phyloP scores from a whole-genome alignment of 371 early-diverging fungal species.

The Mycotypha africana region DNA sequence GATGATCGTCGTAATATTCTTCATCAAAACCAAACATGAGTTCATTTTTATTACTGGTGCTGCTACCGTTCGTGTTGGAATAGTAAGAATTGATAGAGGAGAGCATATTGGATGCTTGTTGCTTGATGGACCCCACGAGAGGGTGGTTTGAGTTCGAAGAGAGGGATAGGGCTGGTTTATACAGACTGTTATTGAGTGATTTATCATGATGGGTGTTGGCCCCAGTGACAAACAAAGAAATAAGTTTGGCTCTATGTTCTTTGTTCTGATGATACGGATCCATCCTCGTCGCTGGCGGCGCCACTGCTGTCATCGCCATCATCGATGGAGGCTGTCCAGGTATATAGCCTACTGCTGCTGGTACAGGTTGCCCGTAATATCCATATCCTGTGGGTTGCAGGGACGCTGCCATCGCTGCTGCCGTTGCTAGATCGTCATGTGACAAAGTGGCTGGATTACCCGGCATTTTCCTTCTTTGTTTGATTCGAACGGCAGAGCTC shows the following conservation, averaged over 20 bases:
- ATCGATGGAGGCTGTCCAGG: conserved; percentile 1
- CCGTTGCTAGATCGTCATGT: conserved; percentile 19
- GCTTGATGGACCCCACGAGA: conserved; percentile 15
- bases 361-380: too few species aligned
- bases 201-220: conserved; percentile 23
- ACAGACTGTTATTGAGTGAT: too few species aligned
- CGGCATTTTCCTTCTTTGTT: conserved; percentile 46
- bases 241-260: conserved; percentile 27
- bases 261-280: neutral
- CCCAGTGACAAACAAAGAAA: conserved; percentile 31
- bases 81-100: conserved; percentile 32
- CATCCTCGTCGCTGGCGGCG: too few species aligned
- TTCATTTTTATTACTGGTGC: conserved; percentile 18
- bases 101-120: conserved; percentile 36
- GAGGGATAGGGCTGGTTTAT: too few species aligned
- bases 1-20: conserved; percentile 44
- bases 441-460: conserved; percentile 3
- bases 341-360: conserved; percentile 6
- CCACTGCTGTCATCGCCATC: too few species aligned
- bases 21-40: conserved; percentile 51
- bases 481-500: conserved; percentile 47
- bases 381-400: too few species aligned
- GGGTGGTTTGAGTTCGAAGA: too few species aligned
- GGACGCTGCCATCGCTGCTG: too few species aligned
- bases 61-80: conserved; percentile 22